Conservation (phyloP, 768 basidiomycete genomes). For the Russula sp. region DNA sequence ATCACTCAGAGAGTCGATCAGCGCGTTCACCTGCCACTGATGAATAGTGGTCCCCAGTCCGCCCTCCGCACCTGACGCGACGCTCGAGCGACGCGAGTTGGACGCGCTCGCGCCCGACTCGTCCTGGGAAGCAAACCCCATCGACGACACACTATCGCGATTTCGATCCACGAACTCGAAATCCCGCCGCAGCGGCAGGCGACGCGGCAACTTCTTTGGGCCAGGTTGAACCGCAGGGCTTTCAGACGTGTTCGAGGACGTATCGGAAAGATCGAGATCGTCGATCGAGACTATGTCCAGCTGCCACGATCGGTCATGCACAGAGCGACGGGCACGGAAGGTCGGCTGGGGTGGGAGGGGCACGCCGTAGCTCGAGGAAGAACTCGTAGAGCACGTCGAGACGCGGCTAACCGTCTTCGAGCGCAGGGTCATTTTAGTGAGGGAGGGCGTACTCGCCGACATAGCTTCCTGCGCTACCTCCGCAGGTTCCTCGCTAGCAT, state of each 20-base stretch:
- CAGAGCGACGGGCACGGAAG: constrained; percentile 27
- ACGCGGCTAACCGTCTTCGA: constrained; percentile 4
- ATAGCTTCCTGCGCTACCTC: background rate
- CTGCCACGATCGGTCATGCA: constrained; percentile 43
- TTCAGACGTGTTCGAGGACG: constrained; percentile 50
- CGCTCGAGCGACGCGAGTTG: constrained; percentile 40
- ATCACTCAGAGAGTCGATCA: constrained; percentile 65
- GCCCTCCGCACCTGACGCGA: constrained; percentile 35
- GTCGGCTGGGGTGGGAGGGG: constrained; percentile 15
- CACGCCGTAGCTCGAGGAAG: constrained; percentile 25
- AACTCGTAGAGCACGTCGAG: constrained; percentile 20
- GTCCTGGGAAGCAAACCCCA: constrained; percentile 58
- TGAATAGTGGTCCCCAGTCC: constrained; percentile 48
- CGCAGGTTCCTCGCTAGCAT: background rate
- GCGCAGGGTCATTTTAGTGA: constrained; percentile 4
- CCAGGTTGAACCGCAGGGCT: constrained; percentile 35
- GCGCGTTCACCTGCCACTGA: constrained; percentile 79
- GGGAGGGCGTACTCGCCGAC: background rate
- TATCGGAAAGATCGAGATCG: constrained; percentile 75
- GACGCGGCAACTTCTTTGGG: constrained; percentile 46
- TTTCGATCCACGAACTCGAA: constrained; percentile 77
- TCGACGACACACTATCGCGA: constrained; percentile 66
- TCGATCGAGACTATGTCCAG: constrained; percentile 75
- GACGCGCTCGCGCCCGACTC: constrained; percentile 49
- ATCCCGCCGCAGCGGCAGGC: constrained; percentile 68